Conservation (phyloP, 129 eudicot species). For the Helianthus tuberosus region DNA sequence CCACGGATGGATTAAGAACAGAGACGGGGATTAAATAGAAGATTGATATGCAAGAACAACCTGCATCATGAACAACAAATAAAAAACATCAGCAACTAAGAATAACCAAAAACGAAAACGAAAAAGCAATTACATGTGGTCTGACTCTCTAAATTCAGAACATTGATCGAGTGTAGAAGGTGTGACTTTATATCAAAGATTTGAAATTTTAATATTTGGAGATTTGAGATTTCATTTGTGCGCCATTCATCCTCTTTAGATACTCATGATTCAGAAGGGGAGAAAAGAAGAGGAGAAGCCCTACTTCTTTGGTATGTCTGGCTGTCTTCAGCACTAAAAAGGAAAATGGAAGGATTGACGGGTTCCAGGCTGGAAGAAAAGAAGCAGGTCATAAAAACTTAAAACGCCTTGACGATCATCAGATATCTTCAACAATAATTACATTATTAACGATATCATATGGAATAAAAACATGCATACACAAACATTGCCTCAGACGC, state of each 20-base stretch:
- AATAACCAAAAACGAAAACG: too few species aligned
- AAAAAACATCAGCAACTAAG: too few species aligned
- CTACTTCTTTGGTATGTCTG: not conserved
- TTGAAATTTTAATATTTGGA: too few species aligned
- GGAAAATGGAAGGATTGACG: not conserved
- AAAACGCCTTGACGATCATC: conserved; percentile 3
- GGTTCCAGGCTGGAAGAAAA: not conserved
- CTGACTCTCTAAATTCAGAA: too few species aligned
- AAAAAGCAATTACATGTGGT: too few species aligned
- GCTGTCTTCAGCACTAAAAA: not conserved
- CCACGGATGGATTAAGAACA: too few species aligned
- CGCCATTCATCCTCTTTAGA: not conserved
- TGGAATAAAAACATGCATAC: conserved; percentile 15
- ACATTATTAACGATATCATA: not conserved
- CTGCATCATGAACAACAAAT: too few species aligned
- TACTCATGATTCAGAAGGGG: not conserved
- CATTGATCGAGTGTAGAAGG: not conserved
- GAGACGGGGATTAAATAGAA: too few species aligned
- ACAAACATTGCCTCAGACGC: not conserved
- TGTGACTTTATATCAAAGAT: not conserved
- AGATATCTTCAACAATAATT: not conserved
- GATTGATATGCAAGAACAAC: too few species aligned
- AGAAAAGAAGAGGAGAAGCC: not conserved
- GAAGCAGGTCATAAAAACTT: conserved; percentile 5
- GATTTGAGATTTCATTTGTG: not conserved